Evolutionary conservation across 73 alveolate species (phyloP), one percentile per base, ranked within the genome.

Genomic region (Paramecium caudatum): DNA sequence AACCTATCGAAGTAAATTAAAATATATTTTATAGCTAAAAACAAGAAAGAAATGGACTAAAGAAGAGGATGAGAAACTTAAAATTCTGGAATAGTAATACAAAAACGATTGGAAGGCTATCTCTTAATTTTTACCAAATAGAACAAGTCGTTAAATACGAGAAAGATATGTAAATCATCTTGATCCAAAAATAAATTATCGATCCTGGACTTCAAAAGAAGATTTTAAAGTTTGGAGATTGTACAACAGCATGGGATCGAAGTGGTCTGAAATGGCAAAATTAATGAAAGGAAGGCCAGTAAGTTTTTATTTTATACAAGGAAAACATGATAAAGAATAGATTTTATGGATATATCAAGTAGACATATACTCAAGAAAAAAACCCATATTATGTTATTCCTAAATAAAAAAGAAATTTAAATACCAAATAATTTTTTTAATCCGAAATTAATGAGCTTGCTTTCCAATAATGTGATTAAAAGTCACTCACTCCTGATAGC

Each of bases 121-220:
- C 10, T 48, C 87, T 10, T 6, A 86, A 10, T 45, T 63, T 50
- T 15, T 86, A 10, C 86, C 63, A 86, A 78, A 78, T 49, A 86
- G 84, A 62, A 95, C 98, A 68, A 98, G 99, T 16, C 95, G 97
- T 69, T 94, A 96, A 86, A 95, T 99, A 86, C 80, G 99, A 65
- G 99, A 98, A 92, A 96, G 99, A 74, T 98, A 98, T 98, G 98
- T 97, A 82, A 98, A 98, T 82, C 98, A 97, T 85, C 80, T 98
- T 25, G 99, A 97, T 83, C 99, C 99, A 23, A 90, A 91, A 10
- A 97, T 98, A 9, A 93, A 91, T 46, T 97, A 97, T 61, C 93
- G 92, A 13, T 94, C 96, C 62, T 97, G 98, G 94, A 94, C 98
- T 47, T 95, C 91, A 62, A 98, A 95, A 82, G 99, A 98, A 93